A percentile compares a stretch with the other conserved stretches of the same genome.
Conservation (phyloP, 768 basidiomycete species). For the Mycena haematopus region DNA sequence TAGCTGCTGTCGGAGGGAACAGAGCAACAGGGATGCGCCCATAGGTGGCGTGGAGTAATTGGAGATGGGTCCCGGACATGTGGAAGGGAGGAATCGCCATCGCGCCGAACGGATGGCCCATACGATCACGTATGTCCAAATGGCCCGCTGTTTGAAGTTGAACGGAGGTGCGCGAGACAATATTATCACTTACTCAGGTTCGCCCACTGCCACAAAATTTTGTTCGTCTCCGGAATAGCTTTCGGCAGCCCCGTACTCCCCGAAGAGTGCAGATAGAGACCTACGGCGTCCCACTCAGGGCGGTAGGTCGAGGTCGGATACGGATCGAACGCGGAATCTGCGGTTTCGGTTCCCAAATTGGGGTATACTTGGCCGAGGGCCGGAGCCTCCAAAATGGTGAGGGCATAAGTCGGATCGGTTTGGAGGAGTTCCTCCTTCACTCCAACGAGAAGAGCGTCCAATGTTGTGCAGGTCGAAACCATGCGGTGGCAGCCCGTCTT, state of each 20-base stretch:
- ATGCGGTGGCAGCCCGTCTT: neutral
- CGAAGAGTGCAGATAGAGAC: constrained; percentile 45
- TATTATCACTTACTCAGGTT: constrained; percentile 32
- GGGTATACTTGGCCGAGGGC: neutral
- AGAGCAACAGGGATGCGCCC: constrained; percentile 22
- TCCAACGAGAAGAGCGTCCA: neutral
- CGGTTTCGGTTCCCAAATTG: neutral
- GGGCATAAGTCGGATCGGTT: neutral
- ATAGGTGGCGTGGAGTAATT: constrained; percentile 32
- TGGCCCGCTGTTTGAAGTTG: neutral
- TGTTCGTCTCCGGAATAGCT: constrained; percentile 39
- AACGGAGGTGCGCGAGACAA: neutral
- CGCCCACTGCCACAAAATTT: constrained; percentile 34
- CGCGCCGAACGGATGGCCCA: neutral
- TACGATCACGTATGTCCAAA: too few species aligned
- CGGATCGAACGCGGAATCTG: neutral
- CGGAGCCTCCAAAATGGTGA: neutral
- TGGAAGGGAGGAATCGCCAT: neutral
- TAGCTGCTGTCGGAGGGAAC: constrained; percentile 36
- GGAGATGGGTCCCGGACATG: neutral
- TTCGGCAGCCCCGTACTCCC: constrained; percentile 49
- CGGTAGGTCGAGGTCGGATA: neutral
- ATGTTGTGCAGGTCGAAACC: neutral
- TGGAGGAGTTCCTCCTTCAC: neutral
- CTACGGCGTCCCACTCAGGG: constrained; percentile 26